Base-by-base conservation (phyloP, 805 yeast genomes). In the Ogataea kodamae region DNA sequence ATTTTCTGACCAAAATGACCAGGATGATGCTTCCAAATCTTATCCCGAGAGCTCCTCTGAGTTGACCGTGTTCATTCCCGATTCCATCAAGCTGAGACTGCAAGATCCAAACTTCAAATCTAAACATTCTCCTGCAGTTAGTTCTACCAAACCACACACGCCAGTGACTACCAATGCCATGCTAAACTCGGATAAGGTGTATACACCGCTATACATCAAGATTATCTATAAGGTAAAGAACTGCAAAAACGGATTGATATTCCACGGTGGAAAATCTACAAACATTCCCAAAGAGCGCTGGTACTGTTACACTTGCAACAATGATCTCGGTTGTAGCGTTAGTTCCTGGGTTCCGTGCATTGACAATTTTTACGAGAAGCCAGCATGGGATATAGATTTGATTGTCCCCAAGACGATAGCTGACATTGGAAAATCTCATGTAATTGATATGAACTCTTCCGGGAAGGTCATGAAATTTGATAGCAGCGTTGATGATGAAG, bases 261-360 rank as follows among this genome's bases (percentile, higher is more conserved):
- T 92, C 55, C 77, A 79, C 22, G 83, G 86, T 10, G 77, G 79
- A 8, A 55, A 59, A 8, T 65, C 70, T 28, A 64, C 78, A 2
- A 65, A 67, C 42, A 55, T 68, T 38, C 60, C 68, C 11, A 56
- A 55, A 33, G 57, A 64, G 21, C 60, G 63, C 28, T 87, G 96
- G 95, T 92, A 81, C 50, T 94, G 86, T 2, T 88, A 83, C 57
- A 90, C 97, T 0, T 68, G 76, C 2, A 89, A 90, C 51, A 70
- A 85, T 4, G 88, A 86, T 18, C 60, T 80, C 27, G 86, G 87
- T 11, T 70, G 82, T 3, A 76, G 92, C 10, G 84, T 97, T 0
- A 85, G 96, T 2, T 81, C 88, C n/a, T 92, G 99, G 99, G 83
- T 92, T 30, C 99, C 99, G 0, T 92, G 98, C 54, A 71, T 92